These are phyloP conservation scores for Penicillium sp. DNA, from an alignment of 2,329 filamentous ascomycete species.

Conservation along the genomic window DNA sequence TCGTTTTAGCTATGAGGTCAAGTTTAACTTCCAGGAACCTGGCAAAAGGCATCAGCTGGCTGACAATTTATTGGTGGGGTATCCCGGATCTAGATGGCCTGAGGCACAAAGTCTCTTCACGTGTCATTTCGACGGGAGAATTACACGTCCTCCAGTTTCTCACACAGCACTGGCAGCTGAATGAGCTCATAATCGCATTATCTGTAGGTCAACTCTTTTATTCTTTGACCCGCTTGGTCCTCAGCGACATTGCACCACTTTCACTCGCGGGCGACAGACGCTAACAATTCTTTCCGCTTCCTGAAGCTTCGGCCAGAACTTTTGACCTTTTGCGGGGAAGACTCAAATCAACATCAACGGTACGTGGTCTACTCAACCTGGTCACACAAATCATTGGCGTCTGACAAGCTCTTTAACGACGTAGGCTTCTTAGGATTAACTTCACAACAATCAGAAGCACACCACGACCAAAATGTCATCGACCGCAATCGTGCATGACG, in stretches of 20 bases:
- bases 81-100: constrained; percentile 18
- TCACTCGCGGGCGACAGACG: constrained; percentile 6
- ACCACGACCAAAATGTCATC: constrained; percentile 42
- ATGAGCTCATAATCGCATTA: background rate
- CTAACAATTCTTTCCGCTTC: constrained; percentile 19
- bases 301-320: constrained; percentile 20
- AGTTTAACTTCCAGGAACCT: constrained; percentile 15
- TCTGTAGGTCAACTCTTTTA: background rate
- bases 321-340: constrained; percentile 21
- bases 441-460: background rate
- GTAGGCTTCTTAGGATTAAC: background rate
- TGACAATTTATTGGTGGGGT: constrained; percentile 10
- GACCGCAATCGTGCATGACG: constrained; percentile 51
- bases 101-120: constrained; percentile 28
- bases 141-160: constrained; percentile 6
- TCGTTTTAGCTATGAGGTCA: background rate
- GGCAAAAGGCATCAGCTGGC: background rate
- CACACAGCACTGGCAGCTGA: background rate
- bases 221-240: background rate
- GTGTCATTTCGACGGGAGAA: constrained; percentile 20
- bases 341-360: background rate
- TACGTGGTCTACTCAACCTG: constrained; percentile 16
- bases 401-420: background rate
- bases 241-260: background rate
- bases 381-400: background rate